Percentiles rank a stretch among this genome's conserved stretches.
Evolutionary conservation across 2,329 filamentous ascomycete species (phyloP).

Genomic region (Metarhizium guizhouense): DNA sequence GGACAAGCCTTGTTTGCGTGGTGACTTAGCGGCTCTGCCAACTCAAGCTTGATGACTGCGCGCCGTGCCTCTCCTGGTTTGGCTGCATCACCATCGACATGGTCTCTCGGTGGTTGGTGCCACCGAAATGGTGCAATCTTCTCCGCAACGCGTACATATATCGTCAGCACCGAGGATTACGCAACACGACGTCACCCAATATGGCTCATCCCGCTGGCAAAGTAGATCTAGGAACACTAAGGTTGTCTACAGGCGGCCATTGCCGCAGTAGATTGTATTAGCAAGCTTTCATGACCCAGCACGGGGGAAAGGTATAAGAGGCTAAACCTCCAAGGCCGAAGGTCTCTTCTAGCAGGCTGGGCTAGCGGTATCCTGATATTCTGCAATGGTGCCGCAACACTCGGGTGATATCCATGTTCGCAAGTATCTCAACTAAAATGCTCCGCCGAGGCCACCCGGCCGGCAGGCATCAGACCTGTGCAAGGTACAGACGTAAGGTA

Average conservation of each 20-base stretch:
- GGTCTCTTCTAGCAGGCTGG: no score
- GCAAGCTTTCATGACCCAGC: no score
- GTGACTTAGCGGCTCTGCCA: no score
- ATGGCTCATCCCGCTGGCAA: background rate
- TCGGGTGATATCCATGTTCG: background rate
- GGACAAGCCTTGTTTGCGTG: no score
- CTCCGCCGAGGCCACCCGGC: background rate
- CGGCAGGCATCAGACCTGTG: background rate
- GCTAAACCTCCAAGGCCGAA: no score
- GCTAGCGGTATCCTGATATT: no score
- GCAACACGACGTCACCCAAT: background rate
- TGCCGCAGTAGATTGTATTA: no score
- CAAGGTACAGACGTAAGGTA: conserved; percentile 22
- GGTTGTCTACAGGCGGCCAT: no score
- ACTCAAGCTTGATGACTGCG: background rate
- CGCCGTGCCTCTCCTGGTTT: background rate
- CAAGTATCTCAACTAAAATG: no score
- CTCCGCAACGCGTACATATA: background rate
- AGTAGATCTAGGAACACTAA: background rate
- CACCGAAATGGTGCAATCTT: background rate
- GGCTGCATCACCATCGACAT: background rate
- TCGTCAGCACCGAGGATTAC: background rate
- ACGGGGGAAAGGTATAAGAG: no score
- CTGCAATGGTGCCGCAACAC: no score
- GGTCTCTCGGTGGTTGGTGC: background rate